phyloP scores from a whole-genome alignment of 768 basidiomycete species.

The Termitomyces sp. region DNA sequence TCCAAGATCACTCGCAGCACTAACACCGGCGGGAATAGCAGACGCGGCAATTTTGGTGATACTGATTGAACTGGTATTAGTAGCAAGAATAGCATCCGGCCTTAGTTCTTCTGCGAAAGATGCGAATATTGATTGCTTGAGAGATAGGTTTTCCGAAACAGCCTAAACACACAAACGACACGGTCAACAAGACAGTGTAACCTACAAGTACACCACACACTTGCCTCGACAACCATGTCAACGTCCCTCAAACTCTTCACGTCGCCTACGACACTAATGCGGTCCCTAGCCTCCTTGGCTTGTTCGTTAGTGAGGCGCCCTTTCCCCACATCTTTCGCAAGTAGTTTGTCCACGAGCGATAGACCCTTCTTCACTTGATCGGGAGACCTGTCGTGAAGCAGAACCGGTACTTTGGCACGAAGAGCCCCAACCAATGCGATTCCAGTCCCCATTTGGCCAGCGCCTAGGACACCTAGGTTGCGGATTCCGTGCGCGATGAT shows the following conservation, averaged over 20 bases:
- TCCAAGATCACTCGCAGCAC: conserved; percentile 61
- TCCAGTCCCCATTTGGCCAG: conserved; percentile 90
- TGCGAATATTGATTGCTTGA: conserved; percentile 80
- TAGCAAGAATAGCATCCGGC: conserved; percentile 79
- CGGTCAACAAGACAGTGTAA: not conserved
- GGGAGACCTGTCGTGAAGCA: conserved; percentile 78
- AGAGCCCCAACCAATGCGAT: conserved; percentile 88
- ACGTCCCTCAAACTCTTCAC: conserved; percentile 69
- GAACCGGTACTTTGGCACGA: conserved; percentile 81
- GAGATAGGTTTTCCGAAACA: conserved; percentile 75
- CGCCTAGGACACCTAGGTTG: conserved; percentile 75
- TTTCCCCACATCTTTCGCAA: conserved; percentile 89
- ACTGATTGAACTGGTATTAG: conserved; percentile 93
- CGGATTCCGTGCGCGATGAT: conserved; percentile 72
- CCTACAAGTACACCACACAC: conserved; percentile 16
- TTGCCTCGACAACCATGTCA: conserved; percentile 89
- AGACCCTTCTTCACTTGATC: conserved; percentile 75
- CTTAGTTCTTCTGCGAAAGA: conserved; percentile 65
- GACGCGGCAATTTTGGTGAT: conserved; percentile 91
- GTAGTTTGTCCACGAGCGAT: conserved; percentile 72
- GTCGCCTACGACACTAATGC: conserved; percentile 60
- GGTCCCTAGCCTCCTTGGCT: conserved; percentile 69
- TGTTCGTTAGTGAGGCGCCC: conserved; percentile 67
- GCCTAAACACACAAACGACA: conserved; percentile 47
- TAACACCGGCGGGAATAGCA: conserved; percentile 58